Conservation (phyloP, 192 early-diverging fungal genomes). For the Umbelopsis vinacea region DNA sequence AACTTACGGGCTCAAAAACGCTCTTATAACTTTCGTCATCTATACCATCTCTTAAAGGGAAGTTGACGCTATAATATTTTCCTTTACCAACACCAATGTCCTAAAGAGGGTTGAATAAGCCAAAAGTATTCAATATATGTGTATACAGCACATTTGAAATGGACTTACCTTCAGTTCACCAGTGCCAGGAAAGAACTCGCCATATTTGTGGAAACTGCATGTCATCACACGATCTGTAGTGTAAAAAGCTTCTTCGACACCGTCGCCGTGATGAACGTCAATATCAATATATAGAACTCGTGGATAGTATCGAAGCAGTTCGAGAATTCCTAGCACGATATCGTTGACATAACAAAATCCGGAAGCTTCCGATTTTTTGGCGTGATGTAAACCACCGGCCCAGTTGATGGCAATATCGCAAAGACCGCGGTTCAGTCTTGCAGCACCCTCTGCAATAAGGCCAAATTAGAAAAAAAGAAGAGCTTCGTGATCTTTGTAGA, state of each 20-base stretch:
- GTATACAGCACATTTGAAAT: neutral
- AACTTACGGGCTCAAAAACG: slow-evolving; percentile 62
- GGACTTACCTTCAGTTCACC: slow-evolving; percentile 65
- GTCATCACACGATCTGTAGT: slow-evolving; percentile 95
- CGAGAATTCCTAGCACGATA: slow-evolving; percentile 81
- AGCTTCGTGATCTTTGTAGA: neutral
- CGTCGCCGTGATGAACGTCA: slow-evolving; percentile 94
- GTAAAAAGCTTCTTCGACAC: slow-evolving; percentile 94
- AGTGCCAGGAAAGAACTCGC: slow-evolving; percentile 95
- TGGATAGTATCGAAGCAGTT: slow-evolving; percentile 67
- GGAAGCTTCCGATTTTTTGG: slow-evolving; percentile 94
- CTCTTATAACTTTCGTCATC: slow-evolving; percentile 89
- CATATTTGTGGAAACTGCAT: slow-evolving; percentile 94
- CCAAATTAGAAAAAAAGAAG: slow-evolving; percentile 1
- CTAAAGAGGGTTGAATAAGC: slow-evolving; percentile 38
- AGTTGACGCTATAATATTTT: slow-evolving; percentile 93
- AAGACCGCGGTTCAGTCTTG: slow-evolving; percentile 78
- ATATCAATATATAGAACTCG: slow-evolving; percentile 96
- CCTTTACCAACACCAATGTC: slow-evolving; percentile 88
- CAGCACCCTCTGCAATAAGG: slow-evolving; percentile 69
- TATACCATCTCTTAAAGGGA: slow-evolving; percentile 93
- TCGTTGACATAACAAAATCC: slow-evolving; percentile 99
- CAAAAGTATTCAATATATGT: too few relatives aligned
- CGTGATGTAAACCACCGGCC: slow-evolving; percentile 96
- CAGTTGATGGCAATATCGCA: slow-evolving; percentile 94